Evolutionary conservation across 2,329 filamentous ascomycete genomes (phyloP).

Genomic region (Cadophora sp.): DNA sequence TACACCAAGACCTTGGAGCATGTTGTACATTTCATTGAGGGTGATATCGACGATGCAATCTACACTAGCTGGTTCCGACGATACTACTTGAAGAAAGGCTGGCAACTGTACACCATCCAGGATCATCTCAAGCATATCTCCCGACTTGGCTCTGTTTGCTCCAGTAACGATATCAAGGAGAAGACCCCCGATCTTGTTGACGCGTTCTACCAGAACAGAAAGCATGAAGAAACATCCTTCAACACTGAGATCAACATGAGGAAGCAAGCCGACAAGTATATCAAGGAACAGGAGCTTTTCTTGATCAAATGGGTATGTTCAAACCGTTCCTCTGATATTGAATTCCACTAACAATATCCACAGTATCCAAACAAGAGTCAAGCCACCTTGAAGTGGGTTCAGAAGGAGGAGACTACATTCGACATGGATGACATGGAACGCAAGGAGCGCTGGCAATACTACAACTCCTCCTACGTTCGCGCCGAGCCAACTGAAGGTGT

Average conservation of each 20-base stretch:
- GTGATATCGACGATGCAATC: constrained; percentile 80
- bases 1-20: constrained; percentile 87
- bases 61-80: constrained; percentile 91
- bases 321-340: not conserved
- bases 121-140: constrained; percentile 84
- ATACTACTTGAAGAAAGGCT: constrained; percentile 89
- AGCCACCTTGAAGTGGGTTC: constrained; percentile 74
- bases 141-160: constrained; percentile 82
- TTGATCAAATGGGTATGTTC: constrained; percentile 85
- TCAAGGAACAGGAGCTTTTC: constrained; percentile 93
- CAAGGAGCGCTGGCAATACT: constrained; percentile 89
- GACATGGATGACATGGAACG: constrained; percentile 88
- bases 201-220: constrained; percentile 82
- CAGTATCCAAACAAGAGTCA: constrained; percentile 72
- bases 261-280: constrained; percentile 89
- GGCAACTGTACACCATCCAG: constrained; percentile 92
- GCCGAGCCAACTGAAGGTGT: constrained; percentile 88
- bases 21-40: constrained; percentile 84
- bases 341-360: constrained; percentile 7
- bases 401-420: constrained; percentile 76
- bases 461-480: constrained; percentile 89
- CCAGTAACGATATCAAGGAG: constrained; percentile 86
- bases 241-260: constrained; percentile 89
- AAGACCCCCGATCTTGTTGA: constrained; percentile 91
- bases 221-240: constrained; percentile 85